Conservation (phyloP, 2,329 filamentous ascomycete genomes). For the Diaporthe sp. region DNA sequence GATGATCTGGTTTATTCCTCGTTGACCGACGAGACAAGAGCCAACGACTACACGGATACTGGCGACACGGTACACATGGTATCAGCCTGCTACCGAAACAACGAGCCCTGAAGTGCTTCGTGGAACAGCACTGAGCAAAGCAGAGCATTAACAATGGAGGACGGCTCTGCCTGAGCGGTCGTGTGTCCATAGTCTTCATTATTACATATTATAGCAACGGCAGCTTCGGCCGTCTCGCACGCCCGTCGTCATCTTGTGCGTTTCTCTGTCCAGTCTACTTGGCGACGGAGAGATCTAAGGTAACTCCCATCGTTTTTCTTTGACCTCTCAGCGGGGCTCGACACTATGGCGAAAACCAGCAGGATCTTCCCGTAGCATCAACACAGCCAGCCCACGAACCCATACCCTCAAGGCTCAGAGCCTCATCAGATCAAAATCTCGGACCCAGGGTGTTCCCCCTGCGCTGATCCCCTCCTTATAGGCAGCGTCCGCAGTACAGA, state of each 20-base stretch:
- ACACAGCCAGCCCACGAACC: neutral
- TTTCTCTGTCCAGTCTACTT: neutral
- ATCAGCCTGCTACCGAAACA: neutral
- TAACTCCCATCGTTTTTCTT: neutral
- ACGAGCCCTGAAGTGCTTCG: neutral
- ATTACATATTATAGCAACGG: slow-evolving; percentile 8
- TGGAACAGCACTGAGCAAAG: neutral
- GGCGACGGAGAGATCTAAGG: neutral
- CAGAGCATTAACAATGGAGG: neutral
- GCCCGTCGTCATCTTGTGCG: neutral
- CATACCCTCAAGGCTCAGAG: neutral
- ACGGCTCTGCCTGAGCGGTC: neutral
- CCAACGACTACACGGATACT: neutral
- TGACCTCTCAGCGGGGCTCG: neutral
- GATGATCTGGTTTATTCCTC: neutral
- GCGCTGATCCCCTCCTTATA: slow-evolving; percentile 40
- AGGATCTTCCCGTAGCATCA: neutral
- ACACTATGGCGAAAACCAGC: neutral
- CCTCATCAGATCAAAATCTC: slow-evolving; percentile 31
- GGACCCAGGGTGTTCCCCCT: slow-evolving; percentile 18
- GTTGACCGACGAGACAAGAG: neutral
- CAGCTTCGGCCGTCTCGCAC: neutral
- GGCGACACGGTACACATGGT: neutral
- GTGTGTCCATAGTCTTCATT: slow-evolving; percentile 4
- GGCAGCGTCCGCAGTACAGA: slow-evolving; percentile 48